Conservation (phyloP, 768 basidiomycete genomes). For the Mrakia blollopis region DNA sequence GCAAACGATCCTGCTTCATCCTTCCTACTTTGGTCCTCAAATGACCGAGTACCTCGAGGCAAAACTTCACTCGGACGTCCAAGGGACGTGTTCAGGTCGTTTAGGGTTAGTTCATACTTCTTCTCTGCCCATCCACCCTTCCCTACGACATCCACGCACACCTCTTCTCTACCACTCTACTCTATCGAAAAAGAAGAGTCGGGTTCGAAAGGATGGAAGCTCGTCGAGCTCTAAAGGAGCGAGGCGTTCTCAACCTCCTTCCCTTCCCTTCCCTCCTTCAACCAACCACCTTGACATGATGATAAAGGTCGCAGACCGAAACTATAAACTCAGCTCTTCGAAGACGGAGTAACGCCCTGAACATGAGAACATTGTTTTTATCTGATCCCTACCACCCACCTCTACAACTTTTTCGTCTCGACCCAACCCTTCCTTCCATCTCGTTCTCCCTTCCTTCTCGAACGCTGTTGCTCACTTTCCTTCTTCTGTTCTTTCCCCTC, state of each 20-base stretch:
- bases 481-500: not conserved
- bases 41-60: constrained; percentile 89
- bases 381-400: constrained; percentile 4
- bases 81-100: constrained; percentile 92
- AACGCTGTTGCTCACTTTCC: constrained; percentile 13
- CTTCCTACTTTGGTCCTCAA: constrained; percentile 94
- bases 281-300: constrained; percentile 1
- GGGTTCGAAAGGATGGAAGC: not conserved
- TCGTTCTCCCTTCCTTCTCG: not conserved
- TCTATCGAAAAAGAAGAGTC: constrained; percentile 9
- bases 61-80: constrained; percentile 91
- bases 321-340: constrained; percentile 34
- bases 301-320: constrained; percentile 28
- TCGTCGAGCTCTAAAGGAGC: not conserved
- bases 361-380: constrained; percentile 32
- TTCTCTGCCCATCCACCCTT: constrained; percentile 53
- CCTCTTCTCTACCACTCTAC: constrained; percentile 39
- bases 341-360: constrained; percentile 33
- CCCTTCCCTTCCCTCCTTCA: not conserved
- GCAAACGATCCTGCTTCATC: constrained; percentile 95
- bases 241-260: not conserved
- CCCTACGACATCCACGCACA: no score
- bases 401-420: not conserved
- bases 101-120: constrained; percentile 58
- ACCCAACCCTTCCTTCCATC: not conserved